These are phyloP conservation scores for Staphylotrichum longicolle DNA, from an alignment of 495 filamentous ascomycete genomes.

Conservation along the genomic window DNA sequence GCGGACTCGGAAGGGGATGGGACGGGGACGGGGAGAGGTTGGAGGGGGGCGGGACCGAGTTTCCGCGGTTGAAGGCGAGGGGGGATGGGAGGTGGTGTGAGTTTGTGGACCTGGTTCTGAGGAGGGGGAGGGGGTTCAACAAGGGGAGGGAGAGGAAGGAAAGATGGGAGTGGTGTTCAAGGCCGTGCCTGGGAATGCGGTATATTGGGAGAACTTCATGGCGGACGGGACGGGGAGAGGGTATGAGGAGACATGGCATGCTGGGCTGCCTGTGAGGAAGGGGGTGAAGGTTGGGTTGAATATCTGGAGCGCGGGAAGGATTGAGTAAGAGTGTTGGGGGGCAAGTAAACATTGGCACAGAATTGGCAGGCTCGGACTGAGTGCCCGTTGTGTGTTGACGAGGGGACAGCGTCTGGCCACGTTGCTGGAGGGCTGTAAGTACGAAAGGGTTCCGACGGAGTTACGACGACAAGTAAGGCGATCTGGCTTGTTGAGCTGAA, in stretches of 20 bases:
- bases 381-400: no score
- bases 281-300: slow-evolving; percentile 49
- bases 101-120: slow-evolving; percentile 36
- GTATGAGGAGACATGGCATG: slow-evolving; percentile 50
- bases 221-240: slow-evolving; percentile 44
- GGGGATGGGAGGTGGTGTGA: slow-evolving; percentile 41
- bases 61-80: slow-evolving; percentile 35
- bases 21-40: slow-evolving; percentile 28
- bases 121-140: background rate
- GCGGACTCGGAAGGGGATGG: slow-evolving; percentile 17
- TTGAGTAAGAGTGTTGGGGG: no score
- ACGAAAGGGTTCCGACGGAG: no score
- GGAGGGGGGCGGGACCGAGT: slow-evolving; percentile 47
- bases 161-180: slow-evolving; percentile 40
- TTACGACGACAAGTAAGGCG: no score
- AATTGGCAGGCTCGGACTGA: no score
- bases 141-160: slow-evolving; percentile 9
- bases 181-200: slow-evolving; percentile 45
- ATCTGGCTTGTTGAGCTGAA: no score
- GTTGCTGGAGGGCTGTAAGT: no score
- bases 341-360: background rate
- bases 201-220: slow-evolving; percentile 52
- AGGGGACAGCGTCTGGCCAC: no score
- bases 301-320: slow-evolving; percentile 39
- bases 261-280: slow-evolving; percentile 44